Conservation (phyloP, 169 alveolate genomes). For the Babesia ovata region DNA sequence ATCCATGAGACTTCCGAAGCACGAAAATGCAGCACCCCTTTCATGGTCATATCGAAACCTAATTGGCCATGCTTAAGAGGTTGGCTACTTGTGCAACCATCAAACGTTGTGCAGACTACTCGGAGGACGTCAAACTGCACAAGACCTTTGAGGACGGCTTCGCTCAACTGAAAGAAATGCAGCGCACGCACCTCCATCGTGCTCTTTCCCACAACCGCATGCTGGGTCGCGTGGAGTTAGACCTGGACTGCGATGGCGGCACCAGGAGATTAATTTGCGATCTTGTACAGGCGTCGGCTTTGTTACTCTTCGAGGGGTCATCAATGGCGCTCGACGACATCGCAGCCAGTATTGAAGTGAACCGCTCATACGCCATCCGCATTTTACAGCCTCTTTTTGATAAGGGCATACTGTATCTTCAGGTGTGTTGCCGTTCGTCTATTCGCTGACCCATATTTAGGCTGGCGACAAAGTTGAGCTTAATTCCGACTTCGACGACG, state of each 20-base stretch:
- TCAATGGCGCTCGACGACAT: neutral
- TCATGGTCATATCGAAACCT: neutral
- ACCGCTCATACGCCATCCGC: neutral
- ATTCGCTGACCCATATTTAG: neutral
- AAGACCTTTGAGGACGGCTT: neutral
- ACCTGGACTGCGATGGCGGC: neutral
- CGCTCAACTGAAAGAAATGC: neutral
- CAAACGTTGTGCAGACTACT: conserved; percentile 3
- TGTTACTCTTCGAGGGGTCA: conserved; percentile 26
- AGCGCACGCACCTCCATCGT: neutral
- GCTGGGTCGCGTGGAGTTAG: conserved; percentile 32
- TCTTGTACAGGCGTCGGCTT: conserved; percentile 48
- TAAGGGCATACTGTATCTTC: neutral
- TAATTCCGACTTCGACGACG: neutral
- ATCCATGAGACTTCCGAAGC: conserved; percentile 1
- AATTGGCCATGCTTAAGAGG: conserved; percentile 33
- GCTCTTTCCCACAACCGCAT: conserved; percentile 10
- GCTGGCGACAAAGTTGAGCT: conserved; percentile 3
- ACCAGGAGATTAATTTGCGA: conserved; percentile 38
- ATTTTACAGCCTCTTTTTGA: conserved; percentile 29
- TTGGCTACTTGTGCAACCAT: neutral
- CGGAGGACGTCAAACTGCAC: conserved; percentile 16
- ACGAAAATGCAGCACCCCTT: neutral
- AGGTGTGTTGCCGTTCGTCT: neutral
- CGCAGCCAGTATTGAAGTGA: neutral